Base-by-base conservation (phyloP, 257 asterid species). In the Jacaranda copaia region DNA sequence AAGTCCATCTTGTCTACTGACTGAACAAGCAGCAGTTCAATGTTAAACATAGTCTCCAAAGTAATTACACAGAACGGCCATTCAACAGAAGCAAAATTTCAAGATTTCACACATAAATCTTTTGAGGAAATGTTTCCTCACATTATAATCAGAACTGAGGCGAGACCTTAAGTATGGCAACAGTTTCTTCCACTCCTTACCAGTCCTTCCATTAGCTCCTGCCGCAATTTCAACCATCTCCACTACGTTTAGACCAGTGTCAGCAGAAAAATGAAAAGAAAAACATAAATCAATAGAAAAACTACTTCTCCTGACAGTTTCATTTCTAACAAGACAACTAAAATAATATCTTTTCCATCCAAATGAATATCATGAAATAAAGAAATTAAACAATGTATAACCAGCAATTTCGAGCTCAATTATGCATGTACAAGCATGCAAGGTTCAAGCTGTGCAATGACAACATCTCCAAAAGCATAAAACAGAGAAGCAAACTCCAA, bases 121-220 rank as follows among this genome's bases (percentile, higher is more conserved):
- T 70, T 39, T 70, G 73, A 61, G 6, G 70, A 35, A 55, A 46
- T 5, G 19, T 45, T 66, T 20, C 76, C 99, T 91, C 86, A 93
- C 99, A 78, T 96, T 96, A 84, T 83, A 96, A 55, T 91, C 93
- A 53, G 88, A 83, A 58, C 91, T 89, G 18, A 96, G 92, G 79
- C 97, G 94, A 83, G 97, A 91, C 89, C 91, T 85, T 62, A 96
- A 81, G 74, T 85, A 87, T 42, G 99, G 99, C 81, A 96, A 81
- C 78, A 93, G 85, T 51, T 87, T 91, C 90, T 91, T 93, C 99
- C 98, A 96, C 85, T 96, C 97, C 87, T 89, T 91, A 38, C 91
- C 99, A 3, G 99, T 89, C 60, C 81, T 87, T 83, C 99, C 99
- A 85, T 93, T 96, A 75, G 99, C 97, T 62, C 99, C 99, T 96